Evolutionary conservation across 768 basidiomycete genomes (phyloP).

Genomic region (Kwoniella pini): DNA sequence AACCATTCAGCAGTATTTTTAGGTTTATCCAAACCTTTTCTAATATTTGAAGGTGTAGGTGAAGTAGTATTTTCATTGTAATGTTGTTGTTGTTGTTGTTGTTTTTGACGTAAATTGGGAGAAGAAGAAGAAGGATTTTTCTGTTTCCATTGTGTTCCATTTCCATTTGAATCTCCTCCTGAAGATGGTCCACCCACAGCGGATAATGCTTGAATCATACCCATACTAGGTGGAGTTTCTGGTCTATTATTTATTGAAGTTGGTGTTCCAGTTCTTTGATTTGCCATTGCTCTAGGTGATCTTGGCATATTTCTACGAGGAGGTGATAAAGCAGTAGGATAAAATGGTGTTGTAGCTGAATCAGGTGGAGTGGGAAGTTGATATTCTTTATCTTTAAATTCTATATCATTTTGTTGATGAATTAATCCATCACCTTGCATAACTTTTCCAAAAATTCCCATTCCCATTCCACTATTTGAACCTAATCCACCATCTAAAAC

Average conservation of each 20-base stretch:
- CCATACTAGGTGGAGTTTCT: conserved; percentile 7
- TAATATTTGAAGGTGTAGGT: conserved; percentile 3
- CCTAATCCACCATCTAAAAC: conserved; percentile 19
- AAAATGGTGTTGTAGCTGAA: conserved; percentile 8
- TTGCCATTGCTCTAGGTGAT: conserved; percentile 20
- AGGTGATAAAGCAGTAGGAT: conserved; percentile 37
- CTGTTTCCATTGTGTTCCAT: too few relatives aligned
- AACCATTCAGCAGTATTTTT: conserved; percentile 25
- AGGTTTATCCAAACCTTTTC: background rate
- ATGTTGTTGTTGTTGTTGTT: background rate
- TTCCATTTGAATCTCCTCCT: background rate
- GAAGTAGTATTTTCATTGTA: background rate
- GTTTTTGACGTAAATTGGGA: background rate
- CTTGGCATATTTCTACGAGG: conserved; percentile 34
- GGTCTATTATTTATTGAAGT: background rate
- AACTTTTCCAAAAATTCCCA: background rate
- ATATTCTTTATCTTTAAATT: background rate
- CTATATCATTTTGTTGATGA: background rate
- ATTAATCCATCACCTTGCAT: background rate
- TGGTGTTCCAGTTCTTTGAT: background rate
- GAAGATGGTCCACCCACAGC: conserved; percentile 16
- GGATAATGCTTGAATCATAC: conserved; percentile 20
- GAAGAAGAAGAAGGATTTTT: conserved; percentile 6
- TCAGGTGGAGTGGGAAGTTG: conserved; percentile 24
- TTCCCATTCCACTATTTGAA: background rate